Evolutionary conservation across 129 eudicot species (phyloP), one percentile per base, ranked within the genome.

Genomic region (Scalesia atractyloides): DNA sequence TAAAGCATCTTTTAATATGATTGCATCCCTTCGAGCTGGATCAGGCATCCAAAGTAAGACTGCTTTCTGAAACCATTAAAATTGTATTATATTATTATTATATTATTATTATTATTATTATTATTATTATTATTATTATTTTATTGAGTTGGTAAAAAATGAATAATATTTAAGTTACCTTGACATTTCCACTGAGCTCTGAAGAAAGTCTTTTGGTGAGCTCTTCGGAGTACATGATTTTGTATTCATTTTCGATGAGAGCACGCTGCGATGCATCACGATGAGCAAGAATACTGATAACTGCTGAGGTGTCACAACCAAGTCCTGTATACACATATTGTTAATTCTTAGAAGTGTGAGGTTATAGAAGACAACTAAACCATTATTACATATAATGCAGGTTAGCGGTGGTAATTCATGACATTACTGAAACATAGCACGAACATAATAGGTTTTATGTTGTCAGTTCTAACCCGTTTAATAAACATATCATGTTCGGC

Each of bases 191-290:
- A 63, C 86, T 77, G 30, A 94, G 94, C 82, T 94, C 99, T 7
- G 84, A 78, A 69, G 88, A 59, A 8, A 94, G 62, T 41, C 99
- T 83, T 59, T 88, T 86, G 76, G 14, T 60, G 43, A 94, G 86
- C 0, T 90, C 97, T 78, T 90, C 86, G 52, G 80, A 64, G 71
- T 94, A 88, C 83, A 76, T 82, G 69, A 64, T 7, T 80, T 73
- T 86, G 41, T 90, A 94, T 71, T 94, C 97, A 2, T 84, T 90
- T 70, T 79, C 91, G 14, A 94, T 90, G 24, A 90, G 81, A 72
- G 84, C 80, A 65, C 97, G 97, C 52, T 90, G 98, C 18, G 96
- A 58, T 48, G 92, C 69, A 78, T 94, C 91, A 48, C 98, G 86
- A 72, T 94, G 97, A 57, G 97, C 98, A 70, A 90, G 96, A 50